Base-by-base conservation (phyloP, 2,329 filamentous ascomycete species). In the Metarhizium sp. region DNA sequence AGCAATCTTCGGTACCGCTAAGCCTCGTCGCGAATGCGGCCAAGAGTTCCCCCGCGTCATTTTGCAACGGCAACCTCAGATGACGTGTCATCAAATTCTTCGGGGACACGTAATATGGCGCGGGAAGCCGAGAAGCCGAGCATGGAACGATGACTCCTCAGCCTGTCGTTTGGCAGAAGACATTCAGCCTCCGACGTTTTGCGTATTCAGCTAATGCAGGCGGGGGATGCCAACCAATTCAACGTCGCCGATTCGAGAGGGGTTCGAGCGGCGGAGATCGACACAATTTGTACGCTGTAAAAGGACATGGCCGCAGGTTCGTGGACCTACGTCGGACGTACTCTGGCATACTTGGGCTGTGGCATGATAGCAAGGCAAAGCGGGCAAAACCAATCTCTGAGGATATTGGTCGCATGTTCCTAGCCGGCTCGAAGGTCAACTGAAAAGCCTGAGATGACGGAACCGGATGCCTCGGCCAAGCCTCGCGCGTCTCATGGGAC, bases 221-320 rank as follows among this genome's bases (percentile, higher is more conserved):
- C 3, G n/a, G 34, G 6, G 18, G 34, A 20, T 42, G 11, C 49
- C 49, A 42, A 20, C n/a, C 16, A 42, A 51, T 11, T 11, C 32
- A 4, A n/a, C n/a, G 18, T 20, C 13, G 34, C 29, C n/a, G 49
- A 42, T 25, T 42, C 34, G 49, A 51, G 49, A 14, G 49, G 34
- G n/a, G 49, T 7, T 29, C 32, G 34, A 30, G n/a, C 34, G 34
- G 49, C 49, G 4, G 49, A 51, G 49, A 51, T 51, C 10, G 20
- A 51, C 49, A 51, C 34, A 51, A 51, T 40, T 29, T 4, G 34
- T 20, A 51, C 36, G 10, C 34, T 51, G 49, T 18, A 40, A 51
- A 51, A 42, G 49, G 49, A 40, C n/a, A 50, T 50, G 48, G 48
- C 48, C 48, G 48, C 48, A 50, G 48, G 48, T 50, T 34, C 48